A percentile compares a stretch with the other conserved stretches of the same genome.
phyloP scores from a whole-genome alignment of 345 rosid species.

The rapeseed (Brassica napus) region DNA sequence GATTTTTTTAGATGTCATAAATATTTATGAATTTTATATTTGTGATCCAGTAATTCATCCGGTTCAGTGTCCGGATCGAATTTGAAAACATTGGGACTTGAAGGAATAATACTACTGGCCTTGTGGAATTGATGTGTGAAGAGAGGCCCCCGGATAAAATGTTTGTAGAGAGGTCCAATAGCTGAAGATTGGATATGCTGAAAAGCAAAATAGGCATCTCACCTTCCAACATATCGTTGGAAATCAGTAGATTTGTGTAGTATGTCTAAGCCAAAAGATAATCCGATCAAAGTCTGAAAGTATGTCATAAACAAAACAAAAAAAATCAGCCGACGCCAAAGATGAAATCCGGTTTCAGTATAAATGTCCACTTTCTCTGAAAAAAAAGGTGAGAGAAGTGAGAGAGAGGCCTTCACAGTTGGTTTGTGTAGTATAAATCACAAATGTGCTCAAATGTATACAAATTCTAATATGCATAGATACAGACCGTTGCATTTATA shows the following conservation, averaged over 20 bases:
- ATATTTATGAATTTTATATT: too few relatives aligned
- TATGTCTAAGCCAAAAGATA: background rate
- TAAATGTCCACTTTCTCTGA: too few relatives aligned
- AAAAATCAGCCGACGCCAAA: background rate
- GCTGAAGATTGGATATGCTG: background rate
- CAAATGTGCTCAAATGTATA: constrained; percentile 18
- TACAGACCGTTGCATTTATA: constrained; percentile 34
- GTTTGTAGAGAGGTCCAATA: background rate
- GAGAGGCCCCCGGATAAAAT: background rate
- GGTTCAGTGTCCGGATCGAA: too few relatives aligned
- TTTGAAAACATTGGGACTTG: too few relatives aligned
- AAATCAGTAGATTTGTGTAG: background rate
- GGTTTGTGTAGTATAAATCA: constrained; percentile 5
- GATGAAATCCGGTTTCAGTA: background rate
- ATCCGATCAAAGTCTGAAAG: background rate
- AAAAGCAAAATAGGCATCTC: background rate
- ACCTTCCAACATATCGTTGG: background rate
- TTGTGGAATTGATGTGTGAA: background rate
- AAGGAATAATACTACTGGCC: background rate
- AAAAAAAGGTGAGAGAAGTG: background rate
- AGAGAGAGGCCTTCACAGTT: background rate
- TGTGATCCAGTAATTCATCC: too few relatives aligned
- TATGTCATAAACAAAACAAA: background rate
- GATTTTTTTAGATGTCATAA: too few relatives aligned
- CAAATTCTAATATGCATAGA: constrained; percentile 30